These are phyloP conservation scores for Gossypium sturtianum DNA, from an alignment of 345 rosid species.

Conservation along the genomic window DNA sequence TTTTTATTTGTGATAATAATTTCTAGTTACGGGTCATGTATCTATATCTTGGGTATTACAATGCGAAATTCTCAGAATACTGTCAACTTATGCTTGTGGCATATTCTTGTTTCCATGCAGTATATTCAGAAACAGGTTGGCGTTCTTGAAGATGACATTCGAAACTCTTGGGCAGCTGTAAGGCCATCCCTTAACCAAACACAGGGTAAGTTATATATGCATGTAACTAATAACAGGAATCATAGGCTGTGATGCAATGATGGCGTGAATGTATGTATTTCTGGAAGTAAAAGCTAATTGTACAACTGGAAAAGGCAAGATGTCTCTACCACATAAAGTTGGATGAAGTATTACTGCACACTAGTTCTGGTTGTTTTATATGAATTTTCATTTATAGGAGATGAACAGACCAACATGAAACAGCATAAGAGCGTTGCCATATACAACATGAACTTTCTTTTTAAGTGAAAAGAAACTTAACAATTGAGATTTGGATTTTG, in stretches of 20 bases:
- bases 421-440: neutral
- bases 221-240: slow-evolving; percentile 4
- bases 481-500: neutral
- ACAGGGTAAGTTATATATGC: slow-evolving; percentile 28
- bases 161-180: slow-evolving; percentile 64
- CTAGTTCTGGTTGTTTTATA: slow-evolving; percentile 2
- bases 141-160: slow-evolving; percentile 65
- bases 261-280: neutral
- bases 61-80: neutral
- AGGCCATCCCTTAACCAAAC: slow-evolving; percentile 31
- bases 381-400: slow-evolving; percentile 1
- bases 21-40: neutral
- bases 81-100: neutral
- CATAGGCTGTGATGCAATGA: neutral
- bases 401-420: neutral
- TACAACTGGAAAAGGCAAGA: neutral
- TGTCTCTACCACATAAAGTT: neutral
- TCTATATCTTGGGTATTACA: neutral
- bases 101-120: slow-evolving; percentile 35
- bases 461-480: neutral
- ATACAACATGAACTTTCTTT: neutral
- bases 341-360: neutral
- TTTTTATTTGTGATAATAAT: neutral
- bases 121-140: slow-evolving; percentile 69
- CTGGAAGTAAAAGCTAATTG: neutral